These are phyloP conservation scores for Cairneyella variabilis DNA, from an alignment of 495 filamentous ascomycete genomes.

Conservation along the genomic window DNA sequence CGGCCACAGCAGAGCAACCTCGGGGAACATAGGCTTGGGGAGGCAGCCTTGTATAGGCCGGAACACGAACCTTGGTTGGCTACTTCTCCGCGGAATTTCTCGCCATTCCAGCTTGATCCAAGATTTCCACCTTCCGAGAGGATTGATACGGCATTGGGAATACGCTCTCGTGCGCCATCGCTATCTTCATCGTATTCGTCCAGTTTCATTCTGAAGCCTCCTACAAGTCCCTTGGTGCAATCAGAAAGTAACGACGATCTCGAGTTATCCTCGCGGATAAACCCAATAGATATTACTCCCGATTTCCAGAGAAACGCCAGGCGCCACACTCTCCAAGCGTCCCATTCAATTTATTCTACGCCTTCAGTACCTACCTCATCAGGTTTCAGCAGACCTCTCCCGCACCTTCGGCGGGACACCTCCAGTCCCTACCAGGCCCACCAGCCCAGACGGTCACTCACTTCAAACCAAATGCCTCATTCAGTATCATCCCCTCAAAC, in stretches of 20 bases:
- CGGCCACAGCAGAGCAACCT: slow-evolving; percentile 24
- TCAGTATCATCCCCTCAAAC: slow-evolving; percentile 60
- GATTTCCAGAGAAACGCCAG: slow-evolving; percentile 15
- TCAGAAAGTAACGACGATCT: slow-evolving; percentile 85
- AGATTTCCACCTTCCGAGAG: slow-evolving; percentile 22
- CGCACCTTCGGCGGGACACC: slow-evolving; percentile 27
- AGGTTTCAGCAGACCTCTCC: slow-evolving; percentile 19
- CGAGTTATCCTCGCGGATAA: slow-evolving; percentile 52
- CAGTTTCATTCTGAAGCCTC: slow-evolving; percentile 79
- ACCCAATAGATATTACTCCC: slow-evolving; percentile 29
- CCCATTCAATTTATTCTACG: slow-evolving; percentile 27
- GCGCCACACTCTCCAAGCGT: slow-evolving; percentile 27
- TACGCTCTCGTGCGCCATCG: slow-evolving; percentile 52
- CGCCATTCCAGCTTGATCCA: slow-evolving; percentile 35
- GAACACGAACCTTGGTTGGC: slow-evolving; percentile 26
- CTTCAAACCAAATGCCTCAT: slow-evolving; percentile 24
- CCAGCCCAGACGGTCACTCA: slow-evolving; percentile 70
- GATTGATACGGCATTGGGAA: slow-evolving; percentile 3
- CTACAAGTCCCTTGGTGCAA: slow-evolving; percentile 89
- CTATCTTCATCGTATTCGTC: slow-evolving; percentile 73
- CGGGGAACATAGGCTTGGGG: slow-evolving; percentile 9
- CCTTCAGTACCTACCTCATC: slow-evolving; percentile 15
- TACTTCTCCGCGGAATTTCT: slow-evolving; percentile 42
- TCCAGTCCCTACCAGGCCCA: slow-evolving; percentile 61
- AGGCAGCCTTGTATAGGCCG: slow-evolving; percentile 22